Conservation (phyloP, 306 rosid species). For the cucumber (Cucumis sativus) region DNA sequence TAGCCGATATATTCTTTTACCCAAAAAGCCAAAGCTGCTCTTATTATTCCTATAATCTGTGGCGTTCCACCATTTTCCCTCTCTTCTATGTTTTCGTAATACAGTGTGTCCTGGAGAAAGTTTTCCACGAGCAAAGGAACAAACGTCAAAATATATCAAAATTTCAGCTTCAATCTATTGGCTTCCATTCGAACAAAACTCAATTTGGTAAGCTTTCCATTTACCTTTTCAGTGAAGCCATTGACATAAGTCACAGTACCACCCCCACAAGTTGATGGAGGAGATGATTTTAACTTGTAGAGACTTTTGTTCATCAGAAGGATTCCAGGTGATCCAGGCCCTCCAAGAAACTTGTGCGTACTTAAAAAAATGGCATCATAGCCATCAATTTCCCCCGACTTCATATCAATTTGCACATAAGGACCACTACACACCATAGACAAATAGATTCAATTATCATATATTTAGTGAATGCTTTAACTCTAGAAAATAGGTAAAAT, state of each 20-base stretch:
- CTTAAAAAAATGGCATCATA: constrained; percentile 70
- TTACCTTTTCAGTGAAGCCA: constrained; percentile 53
- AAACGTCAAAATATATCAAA: neutral
- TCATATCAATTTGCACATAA: constrained; percentile 52
- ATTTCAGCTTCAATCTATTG: neutral
- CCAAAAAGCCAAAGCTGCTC: constrained; percentile 87
- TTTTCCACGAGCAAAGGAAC: neutral
- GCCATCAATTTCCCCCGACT: constrained; percentile 35
- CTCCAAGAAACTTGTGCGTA: constrained; percentile 71
- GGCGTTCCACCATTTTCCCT: constrained; percentile 89
- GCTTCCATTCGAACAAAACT: neutral
- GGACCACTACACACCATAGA: constrained; percentile 41
- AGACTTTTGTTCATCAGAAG: constrained; percentile 48
- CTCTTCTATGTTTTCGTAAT: constrained; percentile 55
- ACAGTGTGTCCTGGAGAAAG: constrained; percentile 61
- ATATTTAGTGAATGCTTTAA: neutral
- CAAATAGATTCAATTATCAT: neutral
- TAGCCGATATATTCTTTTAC: constrained; percentile 57
- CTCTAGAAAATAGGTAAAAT: neutral
- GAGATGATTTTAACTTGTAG: constrained; percentile 31
- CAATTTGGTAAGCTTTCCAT: neutral
- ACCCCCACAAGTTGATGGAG: constrained; percentile 88
- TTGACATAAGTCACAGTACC: constrained; percentile 71
- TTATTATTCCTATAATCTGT: constrained; percentile 62
- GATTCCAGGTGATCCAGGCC: constrained; percentile 72